Evolutionary conservation across 441 rosid species (phyloP).

Genomic region (Cnidoscolus chayamansa): DNA sequence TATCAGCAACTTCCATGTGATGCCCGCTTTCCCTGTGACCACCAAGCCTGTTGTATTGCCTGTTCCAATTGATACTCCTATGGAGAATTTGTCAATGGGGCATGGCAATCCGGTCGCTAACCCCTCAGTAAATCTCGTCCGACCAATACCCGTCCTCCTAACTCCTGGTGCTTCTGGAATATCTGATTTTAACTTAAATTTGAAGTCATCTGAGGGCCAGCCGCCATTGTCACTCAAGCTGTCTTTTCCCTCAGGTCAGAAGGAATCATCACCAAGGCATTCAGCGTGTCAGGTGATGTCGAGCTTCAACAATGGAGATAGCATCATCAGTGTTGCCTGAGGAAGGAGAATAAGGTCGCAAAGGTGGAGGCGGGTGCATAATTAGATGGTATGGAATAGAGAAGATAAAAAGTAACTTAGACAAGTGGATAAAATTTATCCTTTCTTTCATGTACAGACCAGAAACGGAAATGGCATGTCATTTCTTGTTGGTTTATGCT

Average conservation of each 20-base stretch:
- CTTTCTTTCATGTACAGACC: constrained; percentile 43
- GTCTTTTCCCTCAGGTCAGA: constrained; percentile 39
- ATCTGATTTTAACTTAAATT: constrained; percentile 46
- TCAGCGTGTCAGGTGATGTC: constrained; percentile 46
- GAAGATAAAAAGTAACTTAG: constrained; percentile 32
- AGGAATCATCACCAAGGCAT: constrained; percentile 42
- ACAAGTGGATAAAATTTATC: constrained; percentile 23
- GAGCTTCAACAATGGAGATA: constrained; percentile 53
- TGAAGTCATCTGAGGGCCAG: constrained; percentile 25
- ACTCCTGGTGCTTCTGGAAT: constrained; percentile 23
- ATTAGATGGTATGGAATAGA: constrained; percentile 24
- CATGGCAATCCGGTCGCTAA: constrained; percentile 25
- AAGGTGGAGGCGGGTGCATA: constrained; percentile 11
- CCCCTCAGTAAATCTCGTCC: constrained; percentile 25
- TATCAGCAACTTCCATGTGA: constrained; percentile 27
- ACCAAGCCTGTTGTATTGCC: constrained; percentile 31
- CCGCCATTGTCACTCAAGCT: constrained; percentile 51
- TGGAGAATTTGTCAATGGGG: constrained; percentile 28
- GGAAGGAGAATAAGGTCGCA: constrained; percentile 17
- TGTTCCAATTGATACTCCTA: constrained; percentile 33
- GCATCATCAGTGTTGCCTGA: constrained; percentile 65
- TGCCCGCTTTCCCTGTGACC: constrained; percentile 32
- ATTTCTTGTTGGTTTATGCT: constrained; percentile 17
- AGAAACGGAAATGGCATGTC: constrained; percentile 14
- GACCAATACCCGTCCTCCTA: constrained; percentile 34